Base-by-base conservation (phyloP, 75 land plant species). In the Adiantum capillusveneris region DNA sequence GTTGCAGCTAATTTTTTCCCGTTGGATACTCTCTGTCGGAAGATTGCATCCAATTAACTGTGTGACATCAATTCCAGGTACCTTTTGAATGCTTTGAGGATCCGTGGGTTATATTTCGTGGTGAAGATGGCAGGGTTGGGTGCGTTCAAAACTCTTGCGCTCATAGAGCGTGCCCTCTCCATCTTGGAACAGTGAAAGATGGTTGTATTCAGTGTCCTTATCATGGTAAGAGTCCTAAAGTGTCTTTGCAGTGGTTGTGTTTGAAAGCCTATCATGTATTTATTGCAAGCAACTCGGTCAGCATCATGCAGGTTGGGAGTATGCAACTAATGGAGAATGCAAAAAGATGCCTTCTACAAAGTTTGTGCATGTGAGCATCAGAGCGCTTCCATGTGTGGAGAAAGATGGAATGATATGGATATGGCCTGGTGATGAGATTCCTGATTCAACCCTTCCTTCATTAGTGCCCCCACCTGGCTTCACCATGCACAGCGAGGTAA, bases 301-400 rank as follows among this genome's bases (percentile, higher is more conserved):
- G 49, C 49, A 17, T n/a, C n/a, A 46, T 27, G 44, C 65, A 92
- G 98, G 98, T n/a, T 93, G 98, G 98, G 96, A 83, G 56, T 93
- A 89, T 69, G 44, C 84, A 36, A 89, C 96, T 2, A 81, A 81
- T 74, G 98, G 96, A 13, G 77, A 64, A 62, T 94, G 98, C 64
- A 81, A 89, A 76, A 94, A 90, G 73, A 94, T 94, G 98, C 96
- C 98, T 30, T 94, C 96, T 0, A 90, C 98, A 11, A 57, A 62
- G 48, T 64, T 77, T 50, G 64, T 84, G 46, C 63, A 80, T 62
- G 81, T 88, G 20, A 77, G 71, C 34, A 80, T 94, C 30, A 73
- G 62, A 16, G 79, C 96, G 17, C 59, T 86, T 20, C 98, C 98
- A 24, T 94, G 98, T 60, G 75, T 86, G 34, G 96, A 89, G 65